phyloP scores from a whole-genome alignment of 495 filamentous ascomycete genomes.

The Podospora conica region DNA sequence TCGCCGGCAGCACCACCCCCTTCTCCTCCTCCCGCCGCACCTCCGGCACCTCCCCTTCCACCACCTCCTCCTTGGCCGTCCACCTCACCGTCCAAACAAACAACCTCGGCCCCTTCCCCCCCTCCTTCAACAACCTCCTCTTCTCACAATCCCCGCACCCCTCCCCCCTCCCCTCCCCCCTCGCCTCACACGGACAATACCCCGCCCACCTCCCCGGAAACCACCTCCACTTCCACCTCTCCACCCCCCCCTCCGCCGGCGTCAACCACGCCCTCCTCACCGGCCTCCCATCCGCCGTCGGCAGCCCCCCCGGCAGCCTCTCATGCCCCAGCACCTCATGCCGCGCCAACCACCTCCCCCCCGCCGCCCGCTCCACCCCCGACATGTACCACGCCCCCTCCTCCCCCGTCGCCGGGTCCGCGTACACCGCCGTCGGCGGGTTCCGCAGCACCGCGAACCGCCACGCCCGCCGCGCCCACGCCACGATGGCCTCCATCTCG shows the following conservation, averaged over 20 bases:
- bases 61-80: neutral
- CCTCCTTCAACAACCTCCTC: neutral
- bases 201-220: neutral
- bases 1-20: neutral
- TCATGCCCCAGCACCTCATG: neutral
- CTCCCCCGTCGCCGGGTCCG: neutral
- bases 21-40: neutral
- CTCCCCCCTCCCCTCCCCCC: neutral
- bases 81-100: conserved; percentile 2
- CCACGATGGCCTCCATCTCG: neutral
- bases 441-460: neutral
- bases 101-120: neutral
- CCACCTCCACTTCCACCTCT: neutral
- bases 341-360: neutral
- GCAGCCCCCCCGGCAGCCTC: neutral
- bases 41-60: neutral
- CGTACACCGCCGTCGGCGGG: neutral
- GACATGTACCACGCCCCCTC: neutral
- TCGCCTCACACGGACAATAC: neutral
- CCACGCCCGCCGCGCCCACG: neutral
- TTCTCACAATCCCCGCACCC: neutral
- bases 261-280: neutral
- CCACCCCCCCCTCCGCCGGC: neutral
- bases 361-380: neutral
- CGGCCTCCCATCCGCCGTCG: neutral